Conservation (phyloP, 805 yeast genomes). For the Candida koratica region DNA sequence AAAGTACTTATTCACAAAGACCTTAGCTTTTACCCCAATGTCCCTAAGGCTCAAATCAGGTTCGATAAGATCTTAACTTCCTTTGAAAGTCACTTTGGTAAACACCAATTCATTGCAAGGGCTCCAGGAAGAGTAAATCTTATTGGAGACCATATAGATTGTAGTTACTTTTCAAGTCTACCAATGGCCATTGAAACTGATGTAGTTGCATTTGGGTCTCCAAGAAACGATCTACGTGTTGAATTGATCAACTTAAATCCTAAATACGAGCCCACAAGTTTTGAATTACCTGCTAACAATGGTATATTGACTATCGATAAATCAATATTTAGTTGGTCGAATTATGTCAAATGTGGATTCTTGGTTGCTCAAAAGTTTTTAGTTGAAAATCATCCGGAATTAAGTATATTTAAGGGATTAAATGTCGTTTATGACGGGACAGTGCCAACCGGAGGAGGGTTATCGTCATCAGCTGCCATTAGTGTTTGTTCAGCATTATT, state of each 20-base stretch:
- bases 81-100: constrained; percentile 24
- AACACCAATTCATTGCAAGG: constrained; percentile 49
- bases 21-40: constrained; percentile 33
- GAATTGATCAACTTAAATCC: constrained; percentile 30
- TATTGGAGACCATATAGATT: constrained; percentile 74
- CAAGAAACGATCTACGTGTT: constrained; percentile 14
- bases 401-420: constrained; percentile 42
- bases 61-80: constrained; percentile 21
- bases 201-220: constrained; percentile 49
- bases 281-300: constrained; percentile 41
- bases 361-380: constrained; percentile 54
- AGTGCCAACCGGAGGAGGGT: constrained; percentile 71
- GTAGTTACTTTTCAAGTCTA: constrained; percentile 59
- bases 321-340: constrained; percentile 55
- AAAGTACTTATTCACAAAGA: constrained; percentile 34
- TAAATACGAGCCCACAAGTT: constrained; percentile 31
- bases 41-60: constrained; percentile 23
- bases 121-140: constrained; percentile 77
- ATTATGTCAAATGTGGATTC: constrained; percentile 63
- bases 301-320: constrained; percentile 45
- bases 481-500: constrained; percentile 62
- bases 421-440: constrained; percentile 55
- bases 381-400: constrained; percentile 25
- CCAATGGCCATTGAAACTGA: constrained; percentile 72
- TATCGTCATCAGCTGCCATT: constrained; percentile 70